These are phyloP conservation scores for Diaporthe citri DNA, from an alignment of 2,329 filamentous ascomycete species.

Conservation along the genomic window DNA sequence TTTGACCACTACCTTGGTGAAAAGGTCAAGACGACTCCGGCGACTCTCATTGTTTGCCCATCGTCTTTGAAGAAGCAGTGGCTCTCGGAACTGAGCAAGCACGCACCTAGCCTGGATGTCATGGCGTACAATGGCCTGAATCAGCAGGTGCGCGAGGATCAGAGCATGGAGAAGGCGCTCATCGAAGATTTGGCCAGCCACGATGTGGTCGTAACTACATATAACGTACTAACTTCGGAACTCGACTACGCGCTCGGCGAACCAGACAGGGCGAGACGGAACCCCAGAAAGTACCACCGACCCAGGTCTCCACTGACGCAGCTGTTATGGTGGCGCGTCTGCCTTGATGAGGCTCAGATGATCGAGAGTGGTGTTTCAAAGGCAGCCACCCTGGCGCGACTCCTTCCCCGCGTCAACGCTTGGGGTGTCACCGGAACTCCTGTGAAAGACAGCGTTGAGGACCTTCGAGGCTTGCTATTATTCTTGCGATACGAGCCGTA, in stretches of 20 bases:
- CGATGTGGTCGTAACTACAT: constrained; percentile 75
- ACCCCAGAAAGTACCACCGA: constrained; percentile 74
- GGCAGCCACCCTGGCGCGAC: constrained; percentile 82
- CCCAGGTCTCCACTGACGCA: constrained; percentile 82
- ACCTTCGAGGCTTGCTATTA: constrained; percentile 83
- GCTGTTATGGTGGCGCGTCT: constrained; percentile 89
- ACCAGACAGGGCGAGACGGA: constrained; percentile 76
- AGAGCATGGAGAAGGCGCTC: constrained; percentile 54
- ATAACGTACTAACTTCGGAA: constrained; percentile 81
- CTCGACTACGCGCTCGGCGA: constrained; percentile 80
- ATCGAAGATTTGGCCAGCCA: constrained; percentile 60
- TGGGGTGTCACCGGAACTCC: constrained; percentile 96
- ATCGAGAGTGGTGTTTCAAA: constrained; percentile 89
- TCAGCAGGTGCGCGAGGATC: constrained; percentile 49
- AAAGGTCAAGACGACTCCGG: constrained; percentile 61
- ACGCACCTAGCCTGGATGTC: constrained; percentile 69
- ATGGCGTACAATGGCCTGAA: constrained; percentile 67
- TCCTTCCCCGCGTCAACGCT: constrained; percentile 85
- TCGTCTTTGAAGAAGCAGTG: constrained; percentile 70
- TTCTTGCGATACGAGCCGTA: constrained; percentile 87
- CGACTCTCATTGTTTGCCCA: constrained; percentile 74
- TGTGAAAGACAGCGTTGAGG: constrained; percentile 74
- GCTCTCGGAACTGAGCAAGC: constrained; percentile 69
- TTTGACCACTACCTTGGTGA: constrained; percentile 56
- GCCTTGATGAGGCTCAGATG: constrained; percentile 88